These are phyloP conservation scores for Starmera pachycereana DNA, from an alignment of 805 yeast genomes.

Conservation along the genomic window DNA sequence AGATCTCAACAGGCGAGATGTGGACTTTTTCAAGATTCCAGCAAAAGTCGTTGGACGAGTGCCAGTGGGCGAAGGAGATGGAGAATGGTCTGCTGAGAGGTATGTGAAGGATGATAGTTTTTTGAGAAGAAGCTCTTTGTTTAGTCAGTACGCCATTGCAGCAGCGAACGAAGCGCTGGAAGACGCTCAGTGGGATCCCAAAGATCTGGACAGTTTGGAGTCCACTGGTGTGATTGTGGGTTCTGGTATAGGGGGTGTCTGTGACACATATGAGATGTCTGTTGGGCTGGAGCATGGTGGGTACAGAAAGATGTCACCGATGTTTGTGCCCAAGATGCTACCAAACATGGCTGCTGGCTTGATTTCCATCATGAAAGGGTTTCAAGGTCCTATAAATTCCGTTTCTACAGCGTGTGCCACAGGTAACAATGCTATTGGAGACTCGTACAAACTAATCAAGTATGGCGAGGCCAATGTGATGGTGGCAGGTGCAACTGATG, in stretches of 20 bases:
- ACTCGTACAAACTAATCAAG: constrained; percentile 71
- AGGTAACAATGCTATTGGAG: constrained; percentile 90
- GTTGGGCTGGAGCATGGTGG: constrained; percentile 38
- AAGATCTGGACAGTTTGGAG: constrained; percentile 21
- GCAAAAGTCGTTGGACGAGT: constrained; percentile 68
- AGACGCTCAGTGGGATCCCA: constrained; percentile 50
- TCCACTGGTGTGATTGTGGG: constrained; percentile 78
- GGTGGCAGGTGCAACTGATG: constrained; percentile 93
- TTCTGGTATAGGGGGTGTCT: constrained; percentile 84
- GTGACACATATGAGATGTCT: constrained; percentile 58
- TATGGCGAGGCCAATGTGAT: constrained; percentile 78
- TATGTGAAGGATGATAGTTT: constrained; percentile 36
- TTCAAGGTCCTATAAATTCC: constrained; percentile 80
- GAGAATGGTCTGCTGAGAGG: constrained; percentile 40
- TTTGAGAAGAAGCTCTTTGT: constrained; percentile 51
- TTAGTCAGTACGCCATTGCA: constrained; percentile 68
- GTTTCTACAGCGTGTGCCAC: constrained; percentile 96
- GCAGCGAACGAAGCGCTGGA: constrained; percentile 70
- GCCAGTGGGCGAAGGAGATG: constrained; percentile 36
- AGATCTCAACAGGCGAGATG: constrained; percentile 15
- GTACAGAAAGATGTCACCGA: constrained; percentile 68
- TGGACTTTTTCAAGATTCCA: constrained; percentile 39
- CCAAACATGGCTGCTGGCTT: constrained; percentile 94
- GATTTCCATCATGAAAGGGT: constrained; percentile 65
- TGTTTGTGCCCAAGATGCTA: constrained; percentile 74